phyloP scores from a whole-genome alignment of 1,284 basidiomycete species.

The Pyrrhoderma lamaoense region DNA sequence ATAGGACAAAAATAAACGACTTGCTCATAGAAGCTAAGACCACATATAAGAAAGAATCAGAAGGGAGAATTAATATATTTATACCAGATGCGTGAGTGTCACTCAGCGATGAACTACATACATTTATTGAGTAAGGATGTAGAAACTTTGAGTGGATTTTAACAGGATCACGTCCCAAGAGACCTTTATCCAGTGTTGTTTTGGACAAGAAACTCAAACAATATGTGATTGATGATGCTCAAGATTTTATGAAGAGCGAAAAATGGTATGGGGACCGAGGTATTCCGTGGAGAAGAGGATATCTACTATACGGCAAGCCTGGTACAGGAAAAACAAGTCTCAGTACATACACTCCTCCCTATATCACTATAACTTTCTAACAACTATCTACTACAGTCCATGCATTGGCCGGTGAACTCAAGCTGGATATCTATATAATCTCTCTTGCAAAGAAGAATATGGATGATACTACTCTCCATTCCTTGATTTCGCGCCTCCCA shows the following conservation, averaged over 20 bases:
- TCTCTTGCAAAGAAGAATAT: constrained; percentile 65
- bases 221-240: constrained; percentile 25
- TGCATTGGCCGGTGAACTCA: constrained; percentile 68
- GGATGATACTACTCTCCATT: constrained; percentile 56
- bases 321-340: constrained; percentile 72
- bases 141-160: constrained; percentile 8
- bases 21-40: constrained; percentile 27
- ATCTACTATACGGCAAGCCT: constrained; percentile 48
- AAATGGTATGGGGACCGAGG: constrained; percentile 28
- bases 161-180: constrained; percentile 24
- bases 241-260: constrained; percentile 27
- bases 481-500: constrained; percentile 59
- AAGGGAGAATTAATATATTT: constrained; percentile 27
- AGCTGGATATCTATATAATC: constrained; percentile 66
- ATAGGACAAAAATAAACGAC: constrained; percentile 22
- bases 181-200: constrained; percentile 25
- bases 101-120: too few species aligned
- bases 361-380: neutral
- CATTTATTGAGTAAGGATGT: too few species aligned
- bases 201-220: constrained; percentile 24
- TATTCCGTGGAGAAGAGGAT: constrained; percentile 28
- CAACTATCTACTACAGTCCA: constrained; percentile 33
- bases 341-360: constrained; percentile 23
- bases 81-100: constrained; percentile 22
- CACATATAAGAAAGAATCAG: constrained; percentile 24